These are phyloP conservation scores for Aspergillus proliferans DNA, from an alignment of 2,329 filamentous ascomycete genomes.

Conservation along the genomic window DNA sequence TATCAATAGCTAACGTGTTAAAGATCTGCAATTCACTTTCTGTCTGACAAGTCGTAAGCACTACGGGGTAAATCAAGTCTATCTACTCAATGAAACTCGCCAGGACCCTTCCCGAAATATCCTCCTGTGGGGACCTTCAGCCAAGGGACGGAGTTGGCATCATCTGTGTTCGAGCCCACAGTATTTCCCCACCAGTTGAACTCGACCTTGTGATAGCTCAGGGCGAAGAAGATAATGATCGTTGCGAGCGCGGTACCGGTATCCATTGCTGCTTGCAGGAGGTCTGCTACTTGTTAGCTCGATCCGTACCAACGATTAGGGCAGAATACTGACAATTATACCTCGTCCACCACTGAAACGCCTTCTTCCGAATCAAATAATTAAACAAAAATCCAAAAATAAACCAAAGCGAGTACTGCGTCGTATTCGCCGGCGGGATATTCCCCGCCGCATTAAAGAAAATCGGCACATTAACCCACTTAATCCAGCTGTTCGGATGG, in stretches of 20 bases:
- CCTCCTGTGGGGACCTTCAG: constrained; percentile 21
- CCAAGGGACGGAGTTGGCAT: constrained; percentile 29
- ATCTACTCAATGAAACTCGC: constrained; percentile 13
- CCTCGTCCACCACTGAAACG: constrained; percentile 28
- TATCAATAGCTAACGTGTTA: too few relatives aligned
- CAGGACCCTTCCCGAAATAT: constrained; percentile 27
- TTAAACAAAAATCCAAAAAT: constrained; percentile 28
- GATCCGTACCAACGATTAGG: not conserved
- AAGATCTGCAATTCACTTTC: too few relatives aligned
- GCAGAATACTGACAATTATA: constrained; percentile 22
- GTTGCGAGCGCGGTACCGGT: constrained; percentile 28
- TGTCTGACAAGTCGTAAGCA: too few relatives aligned
- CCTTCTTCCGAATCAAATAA: constrained; percentile 22
- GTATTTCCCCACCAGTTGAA: constrained; percentile 33
- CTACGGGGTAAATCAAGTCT: too few relatives aligned
- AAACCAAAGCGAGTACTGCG: constrained; percentile 28
- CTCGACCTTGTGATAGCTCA: constrained; percentile 24
- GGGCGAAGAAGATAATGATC: constrained; percentile 27
- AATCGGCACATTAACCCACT: constrained; percentile 29
- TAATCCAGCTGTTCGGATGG: constrained; percentile 26
- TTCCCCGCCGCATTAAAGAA: constrained; percentile 30
- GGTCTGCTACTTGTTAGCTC: constrained; percentile 1
- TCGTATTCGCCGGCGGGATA: constrained; percentile 28
- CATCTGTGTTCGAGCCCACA: constrained; percentile 28
- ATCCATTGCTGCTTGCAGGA: constrained; percentile 28